Percentiles rank a stretch among this genome's conserved stretches.
These are phyloP conservation scores for Psophocarpus tetragonolobus DNA, from an alignment of 306 rosid species.

Conservation along the genomic window DNA sequence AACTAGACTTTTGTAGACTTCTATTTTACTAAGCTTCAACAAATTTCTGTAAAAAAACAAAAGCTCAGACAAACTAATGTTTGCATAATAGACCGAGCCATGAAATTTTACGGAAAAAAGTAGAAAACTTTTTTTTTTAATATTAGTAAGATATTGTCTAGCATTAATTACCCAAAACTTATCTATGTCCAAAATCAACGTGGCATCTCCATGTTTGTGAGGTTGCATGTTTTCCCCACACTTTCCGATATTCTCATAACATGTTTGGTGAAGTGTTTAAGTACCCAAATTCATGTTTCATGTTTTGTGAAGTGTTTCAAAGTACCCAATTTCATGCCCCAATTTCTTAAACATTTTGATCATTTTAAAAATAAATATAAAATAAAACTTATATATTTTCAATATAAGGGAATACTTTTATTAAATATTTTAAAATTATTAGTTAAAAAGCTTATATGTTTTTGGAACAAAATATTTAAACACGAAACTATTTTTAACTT, in stretches of 20 bases:
- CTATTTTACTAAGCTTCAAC: not conserved
- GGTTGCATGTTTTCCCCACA: slow-evolving; percentile 4
- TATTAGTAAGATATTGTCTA: not conserved
- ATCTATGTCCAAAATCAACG: not conserved
- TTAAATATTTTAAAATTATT: no score
- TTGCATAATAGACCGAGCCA: not conserved
- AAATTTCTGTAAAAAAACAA: no score
- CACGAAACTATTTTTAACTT: not conserved
- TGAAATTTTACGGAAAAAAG: not conserved
- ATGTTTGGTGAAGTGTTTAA: not conserved
- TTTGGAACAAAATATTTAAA: not conserved
- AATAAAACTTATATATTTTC: no score
- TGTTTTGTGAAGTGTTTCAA: not conserved
- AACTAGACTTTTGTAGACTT: not conserved
- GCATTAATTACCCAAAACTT: not conserved
- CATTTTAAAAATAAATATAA: no score
- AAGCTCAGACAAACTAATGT: not conserved
- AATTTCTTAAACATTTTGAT: no score
- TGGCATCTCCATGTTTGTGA: not conserved
- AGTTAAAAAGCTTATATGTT: no score
- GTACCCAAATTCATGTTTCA: not conserved
- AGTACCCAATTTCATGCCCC: not conserved
- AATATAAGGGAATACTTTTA: no score
- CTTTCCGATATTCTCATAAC: not conserved
- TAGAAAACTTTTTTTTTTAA: not conserved